phyloP scores from a whole-genome alignment of 2,329 filamentous ascomycete genomes.

The Pyrenophora graminea region DNA sequence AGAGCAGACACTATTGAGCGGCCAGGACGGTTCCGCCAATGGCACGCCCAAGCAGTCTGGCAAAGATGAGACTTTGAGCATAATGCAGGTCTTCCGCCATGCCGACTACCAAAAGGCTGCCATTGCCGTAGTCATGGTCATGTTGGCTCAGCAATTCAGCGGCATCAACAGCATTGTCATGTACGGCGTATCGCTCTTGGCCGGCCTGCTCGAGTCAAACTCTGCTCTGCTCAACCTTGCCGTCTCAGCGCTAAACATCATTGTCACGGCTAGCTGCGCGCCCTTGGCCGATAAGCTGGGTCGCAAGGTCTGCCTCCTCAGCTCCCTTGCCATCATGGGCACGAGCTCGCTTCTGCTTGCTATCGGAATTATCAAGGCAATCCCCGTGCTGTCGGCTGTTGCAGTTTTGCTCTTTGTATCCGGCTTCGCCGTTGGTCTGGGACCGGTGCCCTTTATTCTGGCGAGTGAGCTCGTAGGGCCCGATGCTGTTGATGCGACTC shows the following conservation, averaged over 20 bases:
- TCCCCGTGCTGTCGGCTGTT: constrained; percentile 77
- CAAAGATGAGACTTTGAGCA: constrained; percentile 47
- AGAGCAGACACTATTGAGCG: constrained; percentile 69
- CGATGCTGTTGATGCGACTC: constrained; percentile 87
- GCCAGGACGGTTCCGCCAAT: constrained; percentile 38
- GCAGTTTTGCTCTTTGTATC: constrained; percentile 84
- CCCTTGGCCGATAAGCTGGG: constrained; percentile 86
- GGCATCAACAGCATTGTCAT: constrained; percentile 97
- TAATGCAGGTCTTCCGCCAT: constrained; percentile 65
- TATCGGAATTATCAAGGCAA: constrained; percentile 73
- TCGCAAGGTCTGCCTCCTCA: constrained; percentile 80
- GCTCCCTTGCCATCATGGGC: constrained; percentile 85
- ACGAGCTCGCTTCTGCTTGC: constrained; percentile 76
- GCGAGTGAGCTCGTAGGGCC: constrained; percentile 87
- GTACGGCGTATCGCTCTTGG: constrained; percentile 92
- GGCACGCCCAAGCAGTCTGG: constrained; percentile 29
- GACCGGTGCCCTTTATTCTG: constrained; percentile 92
- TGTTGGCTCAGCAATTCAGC: constrained; percentile 90
- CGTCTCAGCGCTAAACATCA: constrained; percentile 83
- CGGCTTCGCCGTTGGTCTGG: constrained; percentile 87
- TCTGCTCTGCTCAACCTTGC: constrained; percentile 84
- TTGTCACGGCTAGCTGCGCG: constrained; percentile 79
- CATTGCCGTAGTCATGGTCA: constrained; percentile 86
- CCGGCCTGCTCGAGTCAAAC: constrained; percentile 77
- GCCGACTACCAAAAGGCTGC: constrained; percentile 77